Base-by-base conservation (phyloP, 2,329 filamentous ascomycete genomes). In the Hypomyces perniciosus region DNA sequence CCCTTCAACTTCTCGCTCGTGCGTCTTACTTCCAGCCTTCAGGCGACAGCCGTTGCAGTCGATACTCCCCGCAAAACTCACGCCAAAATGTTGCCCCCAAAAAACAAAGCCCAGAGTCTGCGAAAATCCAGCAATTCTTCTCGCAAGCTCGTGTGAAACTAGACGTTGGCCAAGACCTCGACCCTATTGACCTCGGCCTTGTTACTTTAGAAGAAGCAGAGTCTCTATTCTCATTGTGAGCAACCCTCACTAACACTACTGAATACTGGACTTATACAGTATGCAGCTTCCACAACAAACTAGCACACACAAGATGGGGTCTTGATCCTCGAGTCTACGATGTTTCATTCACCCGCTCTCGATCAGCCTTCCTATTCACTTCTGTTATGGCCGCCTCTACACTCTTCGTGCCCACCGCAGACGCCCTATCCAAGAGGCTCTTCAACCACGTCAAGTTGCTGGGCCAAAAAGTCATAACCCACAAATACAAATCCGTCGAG, bases 231-330 rank as follows among this genome's bases (percentile, higher is more conserved):
- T 67, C 72, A 48, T 88, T 81, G 83, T 86, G 72, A 65, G 78
- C 69, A 28, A 8, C 13, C 13, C 26, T 9, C 13, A 7, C 8
- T 10, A 13, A 5, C 13, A 13, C 26, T 2, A 7, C 39, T 27
- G 27, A 26, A 20, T 26, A 10, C 9, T 42, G 13, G 12, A 13
- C n/a, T 31, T 35, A 54, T 50, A 40, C 37, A 13, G 31, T 46
- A 3, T 33, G 10, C 28, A 86, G 83, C 59, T 89, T 88, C 58
- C 81, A 86, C 60, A 74, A 82, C 27, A 83, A 85, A 45, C 75
- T 89, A 5, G 81, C 85, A 2, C 85, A 89, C 62, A 89, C 85
- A 0, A 71, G 85, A 62, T 89, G 85, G 85, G 85, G 85, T 0
- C 77, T 88, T 7, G 85, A 88, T 57, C 83, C 84, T 1, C 64